These are phyloP conservation scores for Picea glauca DNA, from an alignment of 75 land plant species.

Conservation along the genomic window DNA sequence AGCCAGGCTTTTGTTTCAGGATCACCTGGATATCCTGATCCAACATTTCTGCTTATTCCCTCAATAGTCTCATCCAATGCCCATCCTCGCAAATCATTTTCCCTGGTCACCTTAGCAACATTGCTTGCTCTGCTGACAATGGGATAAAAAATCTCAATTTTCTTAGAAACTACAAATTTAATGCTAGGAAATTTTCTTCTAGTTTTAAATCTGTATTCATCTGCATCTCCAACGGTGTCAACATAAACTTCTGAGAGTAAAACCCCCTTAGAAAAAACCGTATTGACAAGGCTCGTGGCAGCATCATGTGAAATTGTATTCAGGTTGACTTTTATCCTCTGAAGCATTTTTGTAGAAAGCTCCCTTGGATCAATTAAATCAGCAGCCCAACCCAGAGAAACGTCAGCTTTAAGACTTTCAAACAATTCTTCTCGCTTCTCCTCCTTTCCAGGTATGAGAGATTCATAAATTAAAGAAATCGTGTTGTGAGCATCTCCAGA, in stretches of 20 bases:
- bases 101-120: slow-evolving; percentile 97
- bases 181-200: slow-evolving; percentile 58
- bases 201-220: too few relatives aligned
- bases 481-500: too few relatives aligned
- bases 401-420: slow-evolving; percentile 68
- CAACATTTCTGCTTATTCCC: slow-evolving; percentile 67
- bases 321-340: slow-evolving; percentile 75
- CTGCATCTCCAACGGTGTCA: too few relatives aligned
- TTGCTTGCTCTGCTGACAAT: slow-evolving; percentile 99
- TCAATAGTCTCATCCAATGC: slow-evolving; percentile 65
- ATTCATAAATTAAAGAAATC: too few relatives aligned
- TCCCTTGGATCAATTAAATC: slow-evolving; percentile 94
- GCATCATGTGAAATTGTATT: slow-evolving; percentile 94
- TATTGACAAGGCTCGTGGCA: slow-evolving; percentile 81
- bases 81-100: slow-evolving; percentile 77
- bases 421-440: slow-evolving; percentile 93
- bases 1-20: slow-evolving; percentile 95
- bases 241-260: slow-evolving; percentile 66
- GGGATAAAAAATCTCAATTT: slow-evolving; percentile 96
- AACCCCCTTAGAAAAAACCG: slow-evolving; percentile 60
- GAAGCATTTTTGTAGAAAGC: slow-evolving; percentile 85
- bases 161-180: slow-evolving; percentile 91
- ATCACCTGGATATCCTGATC: slow-evolving; percentile 99
- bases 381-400: slow-evolving; percentile 87
- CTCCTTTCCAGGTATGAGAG: slow-evolving; percentile 40